Percentiles rank a stretch among this genome's conserved stretches.
These are phyloP conservation scores for Solidago caesia DNA, from an alignment of 129 eudicot species.

Conservation along the genomic window DNA sequence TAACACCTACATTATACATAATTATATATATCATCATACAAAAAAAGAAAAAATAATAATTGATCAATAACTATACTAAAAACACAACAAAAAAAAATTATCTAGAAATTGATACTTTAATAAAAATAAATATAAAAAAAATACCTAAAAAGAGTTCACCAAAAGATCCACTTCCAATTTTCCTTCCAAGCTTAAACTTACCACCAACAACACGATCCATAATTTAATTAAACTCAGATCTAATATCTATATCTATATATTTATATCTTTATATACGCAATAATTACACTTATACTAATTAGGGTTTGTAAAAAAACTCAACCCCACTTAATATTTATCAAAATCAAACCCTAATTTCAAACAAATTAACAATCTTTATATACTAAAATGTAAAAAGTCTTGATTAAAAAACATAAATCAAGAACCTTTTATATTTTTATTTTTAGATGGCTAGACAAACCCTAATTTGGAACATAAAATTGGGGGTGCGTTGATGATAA, in stretches of 20 bases:
- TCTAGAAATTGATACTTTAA: neutral
- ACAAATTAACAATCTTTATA: slow-evolving; percentile 20
- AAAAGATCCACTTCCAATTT: slow-evolving; percentile 97
- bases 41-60: neutral
- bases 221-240: slow-evolving; percentile 10
- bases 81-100: neutral
- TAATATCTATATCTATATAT: slow-evolving; percentile 32
- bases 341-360: slow-evolving; percentile 18
- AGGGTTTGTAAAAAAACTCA: slow-evolving; percentile 39
- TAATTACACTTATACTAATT: slow-evolving; percentile 19
- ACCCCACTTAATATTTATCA: slow-evolving; percentile 27
- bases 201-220: slow-evolving; percentile 96
- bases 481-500: neutral
- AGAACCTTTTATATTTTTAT: neutral
- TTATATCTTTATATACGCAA: slow-evolving; percentile 33
- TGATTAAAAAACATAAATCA: slow-evolving; percentile 1
- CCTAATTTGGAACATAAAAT: slow-evolving; percentile 10
- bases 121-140: neutral
- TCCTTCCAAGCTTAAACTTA: slow-evolving; percentile 94
- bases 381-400: neutral
- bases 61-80: neutral
- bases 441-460: slow-evolving; percentile 7
- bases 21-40: neutral
- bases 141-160: slow-evolving; percentile 97
- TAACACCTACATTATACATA: slow-evolving; percentile 52